phyloP scores from a whole-genome alignment of 306 rosid species.

The Rosa lucieae region DNA sequence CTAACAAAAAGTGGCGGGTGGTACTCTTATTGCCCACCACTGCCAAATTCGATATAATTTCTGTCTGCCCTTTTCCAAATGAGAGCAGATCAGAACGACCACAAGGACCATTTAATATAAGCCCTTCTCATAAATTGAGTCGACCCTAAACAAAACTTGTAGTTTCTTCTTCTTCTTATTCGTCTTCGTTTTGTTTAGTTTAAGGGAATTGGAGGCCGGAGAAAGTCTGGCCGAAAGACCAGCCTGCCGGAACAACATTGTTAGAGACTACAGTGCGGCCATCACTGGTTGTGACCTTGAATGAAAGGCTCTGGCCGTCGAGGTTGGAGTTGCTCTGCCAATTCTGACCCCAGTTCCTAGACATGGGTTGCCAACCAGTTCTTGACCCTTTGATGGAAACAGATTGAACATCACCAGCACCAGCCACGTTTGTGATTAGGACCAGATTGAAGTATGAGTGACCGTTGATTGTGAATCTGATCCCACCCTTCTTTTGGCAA shows the following conservation, averaged over 20 bases:
- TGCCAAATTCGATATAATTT: constrained; percentile 26
- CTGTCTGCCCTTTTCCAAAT: constrained; percentile 30
- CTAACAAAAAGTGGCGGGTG: constrained; percentile 43
- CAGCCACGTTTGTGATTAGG: constrained; percentile 77
- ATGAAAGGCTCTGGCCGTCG: constrained; percentile 72
- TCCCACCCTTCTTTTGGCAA: constrained; percentile 70
- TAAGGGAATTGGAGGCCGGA: constrained; percentile 50
- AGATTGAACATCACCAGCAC: constrained; percentile 69
- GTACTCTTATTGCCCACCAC: constrained; percentile 45
- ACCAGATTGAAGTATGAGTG: constrained; percentile 73
- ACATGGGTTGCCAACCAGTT: constrained; percentile 69
- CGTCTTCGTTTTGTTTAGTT: not conserved
- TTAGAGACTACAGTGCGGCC: constrained; percentile 54
- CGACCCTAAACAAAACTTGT: not conserved
- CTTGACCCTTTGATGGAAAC: constrained; percentile 79
- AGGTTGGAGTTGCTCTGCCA: constrained; percentile 76
- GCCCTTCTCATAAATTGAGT: constrained; percentile 31
- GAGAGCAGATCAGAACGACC: constrained; percentile 25
- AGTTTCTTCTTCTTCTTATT: not conserved
- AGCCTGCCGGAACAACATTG: constrained; percentile 48
- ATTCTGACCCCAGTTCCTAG: constrained; percentile 85
- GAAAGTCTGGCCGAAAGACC: constrained; percentile 84
- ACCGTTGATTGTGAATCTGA: constrained; percentile 83
- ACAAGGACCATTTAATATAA: constrained; percentile 37
- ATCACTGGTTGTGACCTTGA: constrained; percentile 65